phyloP scores from a whole-genome alignment of 345 rosid genomes.

The Microthlaspi erraticum region DNA sequence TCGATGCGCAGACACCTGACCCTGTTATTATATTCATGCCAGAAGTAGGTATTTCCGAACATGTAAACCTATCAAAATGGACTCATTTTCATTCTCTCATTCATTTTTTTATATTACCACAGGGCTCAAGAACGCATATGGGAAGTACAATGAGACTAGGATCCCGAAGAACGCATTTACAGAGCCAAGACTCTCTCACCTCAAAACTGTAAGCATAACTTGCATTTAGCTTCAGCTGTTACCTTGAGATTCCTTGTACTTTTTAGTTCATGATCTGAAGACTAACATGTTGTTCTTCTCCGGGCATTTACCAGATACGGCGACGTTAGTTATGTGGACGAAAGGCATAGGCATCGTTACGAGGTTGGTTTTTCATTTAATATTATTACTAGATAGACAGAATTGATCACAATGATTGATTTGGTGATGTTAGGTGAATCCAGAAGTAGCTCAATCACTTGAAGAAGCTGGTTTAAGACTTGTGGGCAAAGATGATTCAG shows the following conservation, averaged over 20 bases:
- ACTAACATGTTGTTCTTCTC: conserved; percentile 7
- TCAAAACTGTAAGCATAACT: conserved; percentile 70
- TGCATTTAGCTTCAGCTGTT: conserved; percentile 8
- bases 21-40: conserved; percentile 96
- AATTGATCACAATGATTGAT: conserved; percentile 8
- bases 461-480: conserved; percentile 90
- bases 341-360: conserved; percentile 93
- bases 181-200: conserved; percentile 71
- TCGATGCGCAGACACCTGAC: conserved; percentile 74
- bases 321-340: conserved; percentile 64
- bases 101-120: conserved; percentile 29
- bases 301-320: conserved; percentile 60
- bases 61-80: conserved; percentile 30
- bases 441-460: conserved; percentile 64
- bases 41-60: conserved; percentile 58
- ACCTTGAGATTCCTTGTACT: conserved; percentile 12
- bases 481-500: conserved; percentile 93
- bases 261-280: conserved; percentile 7
- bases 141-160: conserved; percentile 99
- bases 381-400: background rate
- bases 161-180: conserved; percentile 79
- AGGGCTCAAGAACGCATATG: conserved; percentile 99
- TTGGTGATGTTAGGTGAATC: conserved; percentile 70
- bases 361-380: conserved; percentile 62
- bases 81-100: conserved; percentile 13